Percentiles rank a stretch among this genome's conserved stretches.
Evolutionary conservation across 345 rosid genomes (phyloP).

Genomic region (Salix caprea): DNA sequence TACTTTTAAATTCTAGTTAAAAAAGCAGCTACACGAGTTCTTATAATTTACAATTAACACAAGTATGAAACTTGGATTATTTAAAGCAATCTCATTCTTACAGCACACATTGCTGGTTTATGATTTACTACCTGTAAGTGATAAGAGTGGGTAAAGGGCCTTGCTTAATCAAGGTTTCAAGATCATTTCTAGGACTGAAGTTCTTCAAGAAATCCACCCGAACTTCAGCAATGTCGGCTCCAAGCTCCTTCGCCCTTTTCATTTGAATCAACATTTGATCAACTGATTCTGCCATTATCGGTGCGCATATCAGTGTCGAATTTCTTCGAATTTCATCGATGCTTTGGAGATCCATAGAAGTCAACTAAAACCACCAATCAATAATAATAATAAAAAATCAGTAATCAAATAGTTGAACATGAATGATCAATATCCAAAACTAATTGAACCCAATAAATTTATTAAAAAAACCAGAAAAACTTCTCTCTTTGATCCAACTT

Average conservation of each 20-base stretch:
- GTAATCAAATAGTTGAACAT: background rate
- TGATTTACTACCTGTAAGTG: constrained; percentile 43
- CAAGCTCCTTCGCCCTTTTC: constrained; percentile 42
- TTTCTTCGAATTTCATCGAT: constrained; percentile 39
- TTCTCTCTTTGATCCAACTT: background rate
- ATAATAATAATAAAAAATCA: background rate
- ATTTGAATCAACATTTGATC: constrained; percentile 44
- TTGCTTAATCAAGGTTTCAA: constrained; percentile 43
- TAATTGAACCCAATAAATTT: background rate
- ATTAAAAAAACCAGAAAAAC: background rate
- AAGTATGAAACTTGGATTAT: no score
- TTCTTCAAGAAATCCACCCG: constrained; percentile 52
- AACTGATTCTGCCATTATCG: constrained; percentile 53
- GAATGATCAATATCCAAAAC: background rate
- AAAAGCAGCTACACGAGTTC: background rate
- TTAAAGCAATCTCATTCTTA: background rate
- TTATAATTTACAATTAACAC: background rate
- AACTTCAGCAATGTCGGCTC: constrained; percentile 57
- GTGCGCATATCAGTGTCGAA: constrained; percentile 43
- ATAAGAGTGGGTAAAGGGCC: constrained; percentile 53
- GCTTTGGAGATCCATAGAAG: constrained; percentile 33
- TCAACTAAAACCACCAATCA: constrained; percentile 26
- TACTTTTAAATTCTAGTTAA: no score
- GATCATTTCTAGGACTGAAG: constrained; percentile 46
- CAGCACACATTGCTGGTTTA: background rate